phyloP scores from a whole-genome alignment of 1,284 basidiomycete species.

The Cutaneotrichosporon sp. region DNA sequence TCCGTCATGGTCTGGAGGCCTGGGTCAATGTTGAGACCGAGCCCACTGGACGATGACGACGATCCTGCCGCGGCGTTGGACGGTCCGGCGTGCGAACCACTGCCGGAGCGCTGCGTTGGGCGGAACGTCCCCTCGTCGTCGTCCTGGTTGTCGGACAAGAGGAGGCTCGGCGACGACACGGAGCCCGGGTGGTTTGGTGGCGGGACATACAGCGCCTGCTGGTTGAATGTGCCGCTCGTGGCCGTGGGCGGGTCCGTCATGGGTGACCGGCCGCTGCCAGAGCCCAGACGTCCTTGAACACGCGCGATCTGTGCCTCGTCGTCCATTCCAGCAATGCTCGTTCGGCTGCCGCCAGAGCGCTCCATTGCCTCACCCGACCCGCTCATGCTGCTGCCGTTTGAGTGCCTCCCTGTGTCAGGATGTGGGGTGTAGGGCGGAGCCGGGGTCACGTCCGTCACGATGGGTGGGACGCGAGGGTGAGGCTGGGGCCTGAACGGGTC shows the following conservation, averaged over 20 bases:
- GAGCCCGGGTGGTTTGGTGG: not conserved
- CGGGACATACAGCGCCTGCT: not conserved
- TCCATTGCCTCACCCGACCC: conserved; percentile 35
- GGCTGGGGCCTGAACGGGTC: conserved; percentile 10
- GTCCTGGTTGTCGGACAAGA: not conserved
- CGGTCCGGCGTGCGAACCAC: not conserved
- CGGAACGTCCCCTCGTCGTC: conserved; percentile 11
- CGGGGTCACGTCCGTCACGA: conserved; percentile 24
- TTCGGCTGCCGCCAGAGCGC: conserved; percentile 9
- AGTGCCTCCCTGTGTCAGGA: conserved; percentile 27
- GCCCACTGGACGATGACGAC: not conserved
- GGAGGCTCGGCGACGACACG: conserved; percentile 4
- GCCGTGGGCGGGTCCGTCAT: not conserved
- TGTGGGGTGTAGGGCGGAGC: conserved; percentile 7
- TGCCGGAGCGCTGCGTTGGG: not conserved
- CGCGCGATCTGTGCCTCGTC: not conserved
- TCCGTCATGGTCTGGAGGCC: no score
- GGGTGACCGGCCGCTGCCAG: not conserved
- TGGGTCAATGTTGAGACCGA: no score
- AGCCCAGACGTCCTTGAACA: not conserved
- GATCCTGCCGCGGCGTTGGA: not conserved
- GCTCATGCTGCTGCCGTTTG: conserved; percentile 40
- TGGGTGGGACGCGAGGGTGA: conserved; percentile 27
- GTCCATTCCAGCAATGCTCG: conserved; percentile 5
- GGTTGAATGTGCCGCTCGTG: not conserved